phyloP scores from a whole-genome alignment of 768 basidiomycete species.

The Amanita jacksonii region DNA sequence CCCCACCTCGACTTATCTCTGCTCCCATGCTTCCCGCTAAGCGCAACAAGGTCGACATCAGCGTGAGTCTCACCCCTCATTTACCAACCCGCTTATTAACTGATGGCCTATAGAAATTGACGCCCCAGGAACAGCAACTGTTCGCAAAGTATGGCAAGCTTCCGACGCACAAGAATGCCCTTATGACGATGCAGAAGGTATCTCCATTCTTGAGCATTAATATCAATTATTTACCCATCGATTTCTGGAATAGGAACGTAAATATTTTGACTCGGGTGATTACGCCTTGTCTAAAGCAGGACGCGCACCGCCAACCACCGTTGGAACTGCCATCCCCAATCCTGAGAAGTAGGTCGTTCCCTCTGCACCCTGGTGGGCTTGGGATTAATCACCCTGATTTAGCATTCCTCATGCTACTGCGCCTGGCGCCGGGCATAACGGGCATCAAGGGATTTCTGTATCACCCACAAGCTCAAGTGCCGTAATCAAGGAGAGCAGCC shows the following conservation, averaged over 20 bases:
- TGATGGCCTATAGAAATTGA: constrained; percentile 48
- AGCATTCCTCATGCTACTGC: constrained; percentile 90
- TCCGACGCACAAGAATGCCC: constrained; percentile 86
- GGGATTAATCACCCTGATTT: constrained; percentile 13
- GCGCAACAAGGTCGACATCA: constrained; percentile 92
- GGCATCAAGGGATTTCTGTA: constrained; percentile 52
- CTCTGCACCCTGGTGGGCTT: constrained; percentile 8
- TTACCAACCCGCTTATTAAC: not conserved
- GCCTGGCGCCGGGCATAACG: constrained; percentile 37
- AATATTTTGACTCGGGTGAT: constrained; percentile 99
- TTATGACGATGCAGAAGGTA: constrained; percentile 95
- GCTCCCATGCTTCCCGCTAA: constrained; percentile 59
- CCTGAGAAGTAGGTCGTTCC: constrained; percentile 74
- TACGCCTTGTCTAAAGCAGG: constrained; percentile 97
- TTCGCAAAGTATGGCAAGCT: constrained; percentile 93
- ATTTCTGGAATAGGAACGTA: constrained; percentile 64
- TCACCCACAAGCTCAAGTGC: constrained; percentile 70
- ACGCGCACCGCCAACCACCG: constrained; percentile 73
- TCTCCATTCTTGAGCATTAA: constrained; percentile 11
- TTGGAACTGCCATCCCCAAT: constrained; percentile 97
- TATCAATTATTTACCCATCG: not conserved
- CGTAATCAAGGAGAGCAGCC: constrained; percentile 52
- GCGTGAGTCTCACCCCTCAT: constrained; percentile 41
- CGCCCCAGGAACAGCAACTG: constrained; percentile 86
- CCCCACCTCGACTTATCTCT: constrained; percentile 14